Conservation (phyloP, 148 eudicot species). For the Heliamphora exappendiculata region DNA sequence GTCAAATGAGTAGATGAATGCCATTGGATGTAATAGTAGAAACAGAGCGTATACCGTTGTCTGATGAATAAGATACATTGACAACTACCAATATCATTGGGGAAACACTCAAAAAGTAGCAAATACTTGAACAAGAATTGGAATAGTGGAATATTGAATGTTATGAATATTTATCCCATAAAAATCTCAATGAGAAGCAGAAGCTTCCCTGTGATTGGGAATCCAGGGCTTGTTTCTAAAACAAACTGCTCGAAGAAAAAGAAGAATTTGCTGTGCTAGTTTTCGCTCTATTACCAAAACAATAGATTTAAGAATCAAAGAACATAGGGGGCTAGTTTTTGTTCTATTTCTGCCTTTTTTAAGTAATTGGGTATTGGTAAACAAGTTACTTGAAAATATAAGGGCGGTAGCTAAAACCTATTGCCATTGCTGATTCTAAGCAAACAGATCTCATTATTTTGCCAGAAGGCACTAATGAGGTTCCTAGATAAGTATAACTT, state of each 20-base stretch:
- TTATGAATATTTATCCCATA: neutral
- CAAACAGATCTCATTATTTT: neutral
- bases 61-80: neutral
- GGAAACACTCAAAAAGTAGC: neutral
- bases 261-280: neutral
- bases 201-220: neutral
- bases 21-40: neutral
- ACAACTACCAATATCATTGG: neutral
- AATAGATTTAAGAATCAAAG: neutral
- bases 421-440: neutral
- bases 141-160: neutral
- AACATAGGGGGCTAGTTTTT: too few species aligned
- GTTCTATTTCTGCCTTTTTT: too few species aligned
- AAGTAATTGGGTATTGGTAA: neutral
- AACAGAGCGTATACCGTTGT: neutral
- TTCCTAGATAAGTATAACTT: neutral
- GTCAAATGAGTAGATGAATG: neutral
- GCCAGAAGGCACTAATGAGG: neutral
- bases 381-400: neutral
- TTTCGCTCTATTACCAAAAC: neutral
- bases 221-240: neutral
- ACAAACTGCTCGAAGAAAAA: neutral
- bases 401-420: too few species aligned
- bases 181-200: constrained; percentile 1
- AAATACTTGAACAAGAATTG: neutral